Evolutionary conservation across 78 protist species (phyloP).

Genomic region (Isochrysis galbana): DNA sequence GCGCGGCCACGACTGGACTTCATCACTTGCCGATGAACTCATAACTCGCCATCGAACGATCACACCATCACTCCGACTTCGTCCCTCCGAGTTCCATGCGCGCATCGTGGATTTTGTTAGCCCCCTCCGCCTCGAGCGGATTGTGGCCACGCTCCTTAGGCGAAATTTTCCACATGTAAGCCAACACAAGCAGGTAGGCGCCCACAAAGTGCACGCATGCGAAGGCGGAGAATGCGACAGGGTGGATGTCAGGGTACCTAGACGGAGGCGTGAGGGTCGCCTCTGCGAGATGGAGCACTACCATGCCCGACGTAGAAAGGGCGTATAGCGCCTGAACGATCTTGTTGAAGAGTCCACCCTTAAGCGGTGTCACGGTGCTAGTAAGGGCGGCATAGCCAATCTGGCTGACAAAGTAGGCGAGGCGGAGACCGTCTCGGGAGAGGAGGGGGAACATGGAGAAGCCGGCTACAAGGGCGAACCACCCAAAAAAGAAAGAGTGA

Average conservation of each 20-base stretch:
- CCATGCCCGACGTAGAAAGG: background rate
- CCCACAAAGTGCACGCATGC: background rate
- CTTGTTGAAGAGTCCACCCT: background rate
- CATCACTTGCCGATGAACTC: too few relatives aligned
- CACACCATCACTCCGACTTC: too few relatives aligned
- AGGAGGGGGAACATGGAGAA: constrained; percentile 43
- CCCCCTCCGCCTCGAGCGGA: too few relatives aligned
- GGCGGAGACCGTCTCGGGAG: background rate
- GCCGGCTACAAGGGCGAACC: background rate
- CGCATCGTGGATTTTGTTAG: too few relatives aligned
- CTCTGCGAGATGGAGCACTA: background rate
- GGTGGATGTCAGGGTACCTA: constrained; percentile 2
- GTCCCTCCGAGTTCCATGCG: too few relatives aligned
- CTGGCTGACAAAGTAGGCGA: background rate
- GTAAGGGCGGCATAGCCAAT: too few relatives aligned
- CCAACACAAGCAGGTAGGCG: background rate
- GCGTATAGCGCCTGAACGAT: background rate
- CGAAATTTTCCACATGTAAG: background rate
- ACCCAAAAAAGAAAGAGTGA: background rate
- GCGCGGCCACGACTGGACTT: too few relatives aligned
- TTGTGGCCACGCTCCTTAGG: background rate
- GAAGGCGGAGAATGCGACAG: background rate
- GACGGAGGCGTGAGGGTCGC: background rate
- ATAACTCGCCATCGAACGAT: too few relatives aligned
- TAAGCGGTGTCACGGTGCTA: background rate